Base-by-base conservation (phyloP, 495 filamentous ascomycete genomes). In the Aspergillus mulundensis region DNA sequence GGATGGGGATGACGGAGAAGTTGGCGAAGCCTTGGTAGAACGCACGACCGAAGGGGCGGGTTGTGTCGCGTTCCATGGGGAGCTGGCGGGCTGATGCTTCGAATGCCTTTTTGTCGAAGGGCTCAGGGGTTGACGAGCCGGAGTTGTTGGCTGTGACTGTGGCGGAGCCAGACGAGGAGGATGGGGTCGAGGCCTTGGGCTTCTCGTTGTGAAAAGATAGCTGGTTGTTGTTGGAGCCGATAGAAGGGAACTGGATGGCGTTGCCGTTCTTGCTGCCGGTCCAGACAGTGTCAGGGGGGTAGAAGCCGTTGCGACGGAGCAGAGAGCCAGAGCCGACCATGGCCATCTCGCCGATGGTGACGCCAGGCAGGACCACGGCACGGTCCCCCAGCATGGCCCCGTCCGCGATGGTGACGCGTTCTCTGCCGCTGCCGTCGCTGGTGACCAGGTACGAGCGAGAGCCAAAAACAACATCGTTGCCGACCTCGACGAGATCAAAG, bases 391-490 rank as follows among this genome's bases (percentile, higher is more conserved):
- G 68, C 75, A 77, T 79, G 10, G 73, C 65, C 11, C 73, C 66
- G 43, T 72, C 66, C 14, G 61, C 57, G 19, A 80, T 70, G 7
- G 59, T 61, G 18, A 80, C 64, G 24, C 57, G 56, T 11, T 71
- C 71, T 4, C 70, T 71, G 3, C 76, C 73, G 16, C 58, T 65
- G 3, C 65, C 72, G 64, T 80, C 76, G 0, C 70, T 70, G 5
- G 76, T 78, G 28, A 77, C 57, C 2, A 80, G 47, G 36, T 72
- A 69, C 3, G 73, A 69, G 2, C 75, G 70, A 18, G 75, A 77
- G 5, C 77, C 75, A 28, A 77, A 73, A 24, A 80, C 71, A 53
- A 79, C 75, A 62, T 79, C 67, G 55, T 77, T 69, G 5, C 77
- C 77, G 50, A 78, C 59, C 19, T 77, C 70, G n/a, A 78, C 53